Evolutionary conservation across 2,329 filamentous ascomycete species (phyloP).

Genomic region (Shiraia bambusicola): DNA sequence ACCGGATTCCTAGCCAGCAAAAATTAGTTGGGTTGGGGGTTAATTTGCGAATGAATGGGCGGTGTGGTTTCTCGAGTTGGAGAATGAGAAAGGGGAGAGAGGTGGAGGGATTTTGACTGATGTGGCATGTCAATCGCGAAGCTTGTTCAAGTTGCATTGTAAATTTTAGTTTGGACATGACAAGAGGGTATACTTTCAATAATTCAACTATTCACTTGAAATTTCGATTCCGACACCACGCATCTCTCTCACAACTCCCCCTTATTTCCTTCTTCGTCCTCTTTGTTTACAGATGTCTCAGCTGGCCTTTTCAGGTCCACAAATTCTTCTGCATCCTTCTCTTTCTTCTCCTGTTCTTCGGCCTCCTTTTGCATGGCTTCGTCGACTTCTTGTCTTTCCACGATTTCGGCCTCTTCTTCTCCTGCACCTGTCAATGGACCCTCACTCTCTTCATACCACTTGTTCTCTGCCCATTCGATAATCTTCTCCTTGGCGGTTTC

Average conservation of each 20-base stretch:
- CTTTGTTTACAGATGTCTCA: conserved; percentile 7
- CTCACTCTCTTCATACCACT: conserved; percentile 62
- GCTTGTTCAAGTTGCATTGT: too few species aligned
- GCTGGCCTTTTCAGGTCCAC: conserved; percentile 17
- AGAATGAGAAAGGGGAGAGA: too few species aligned
- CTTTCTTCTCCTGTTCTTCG: conserved; percentile 10
- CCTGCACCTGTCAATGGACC: conserved; percentile 27
- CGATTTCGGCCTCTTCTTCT: conserved; percentile 38
- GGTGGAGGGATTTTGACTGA: too few species aligned
- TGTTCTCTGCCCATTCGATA: conserved; percentile 61
- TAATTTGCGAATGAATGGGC: too few species aligned
- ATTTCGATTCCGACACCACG: background rate
- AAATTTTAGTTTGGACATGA: too few species aligned
- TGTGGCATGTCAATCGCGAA: too few species aligned
- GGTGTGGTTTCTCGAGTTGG: too few species aligned
- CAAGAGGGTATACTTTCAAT: too few species aligned
- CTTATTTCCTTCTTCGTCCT: conserved; percentile 14
- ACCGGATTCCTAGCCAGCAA: too few species aligned
- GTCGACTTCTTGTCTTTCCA: conserved; percentile 26
- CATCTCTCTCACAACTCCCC: conserved; percentile 12
- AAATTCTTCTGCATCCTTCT: conserved; percentile 10
- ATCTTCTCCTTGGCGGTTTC: conserved; percentile 66
- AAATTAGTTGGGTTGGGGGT: too few species aligned
- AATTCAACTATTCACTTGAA: background rate
- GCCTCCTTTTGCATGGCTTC: conserved; percentile 25